Percentiles rank a stretch among this genome's conserved stretches.
Conservation (phyloP, 345 rosid genomes). For the Zanthoxylum bungeanum region DNA sequence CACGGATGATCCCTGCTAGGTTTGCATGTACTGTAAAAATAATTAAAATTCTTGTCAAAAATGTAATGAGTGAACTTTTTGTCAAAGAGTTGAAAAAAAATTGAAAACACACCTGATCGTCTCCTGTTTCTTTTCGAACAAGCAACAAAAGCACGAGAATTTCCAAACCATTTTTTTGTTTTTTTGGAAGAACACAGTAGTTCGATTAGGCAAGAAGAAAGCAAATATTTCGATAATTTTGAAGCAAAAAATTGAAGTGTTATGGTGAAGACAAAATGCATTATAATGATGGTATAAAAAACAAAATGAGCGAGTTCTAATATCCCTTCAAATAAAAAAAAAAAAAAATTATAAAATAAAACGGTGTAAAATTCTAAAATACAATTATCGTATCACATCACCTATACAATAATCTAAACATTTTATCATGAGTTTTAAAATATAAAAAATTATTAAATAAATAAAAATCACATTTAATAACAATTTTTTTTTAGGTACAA, state of each 20-base stretch:
- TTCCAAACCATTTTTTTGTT: conserved; percentile 21
- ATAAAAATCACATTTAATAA: no score
- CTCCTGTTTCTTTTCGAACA: conserved; percentile 12
- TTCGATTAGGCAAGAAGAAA: conserved; percentile 12
- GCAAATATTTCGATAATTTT: conserved; percentile 8
- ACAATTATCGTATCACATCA: no score
- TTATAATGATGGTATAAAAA: neutral
- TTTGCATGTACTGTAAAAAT: conserved; percentile 15
- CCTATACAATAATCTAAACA: no score
- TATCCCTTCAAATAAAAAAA: no score
- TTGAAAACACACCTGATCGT: conserved; percentile 21
- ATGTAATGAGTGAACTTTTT: no score
- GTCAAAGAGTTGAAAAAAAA: neutral
- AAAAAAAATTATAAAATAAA: no score
- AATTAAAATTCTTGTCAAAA: neutral
- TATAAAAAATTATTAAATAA: no score
- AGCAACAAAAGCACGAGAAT: conserved; percentile 21
- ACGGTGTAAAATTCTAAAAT: no score
- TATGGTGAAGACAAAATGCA: conserved; percentile 36
- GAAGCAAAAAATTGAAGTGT: conserved; percentile 6
- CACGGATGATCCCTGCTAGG: conserved; percentile 45
- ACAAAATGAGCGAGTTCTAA: no score
- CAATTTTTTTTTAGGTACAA: no score
- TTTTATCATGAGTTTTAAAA: no score
- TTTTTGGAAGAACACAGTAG: neutral